Conservation (phyloP, 2,329 filamentous ascomycete species). For the Aspergillus sp. region DNA sequence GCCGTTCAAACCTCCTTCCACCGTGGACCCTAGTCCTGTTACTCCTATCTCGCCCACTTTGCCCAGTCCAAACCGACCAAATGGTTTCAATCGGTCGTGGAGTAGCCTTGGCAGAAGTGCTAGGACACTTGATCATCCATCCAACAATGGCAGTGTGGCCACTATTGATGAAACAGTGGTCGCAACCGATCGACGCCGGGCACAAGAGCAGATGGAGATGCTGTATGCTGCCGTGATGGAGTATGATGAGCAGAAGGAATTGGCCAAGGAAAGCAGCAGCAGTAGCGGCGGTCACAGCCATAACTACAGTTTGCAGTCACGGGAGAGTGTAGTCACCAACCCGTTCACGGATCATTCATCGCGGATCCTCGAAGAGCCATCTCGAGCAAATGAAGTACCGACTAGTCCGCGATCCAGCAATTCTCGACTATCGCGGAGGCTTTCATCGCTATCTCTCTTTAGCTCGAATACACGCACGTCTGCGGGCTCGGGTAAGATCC, state of each 20-base stretch:
- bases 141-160: slow-evolving; percentile 56
- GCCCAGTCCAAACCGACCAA: slow-evolving; percentile 31
- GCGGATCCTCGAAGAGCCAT: slow-evolving; percentile 17
- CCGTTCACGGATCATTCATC: slow-evolving; percentile 25
- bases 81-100: slow-evolving; percentile 34
- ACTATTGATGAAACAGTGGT: slow-evolving; percentile 73
- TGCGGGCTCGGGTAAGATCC: slow-evolving; percentile 36
- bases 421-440: slow-evolving; percentile 30
- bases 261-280: slow-evolving; percentile 12
- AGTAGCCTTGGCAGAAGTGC: slow-evolving; percentile 27
- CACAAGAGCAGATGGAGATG: slow-evolving; percentile 77
- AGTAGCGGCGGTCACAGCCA: slow-evolving; percentile 4
- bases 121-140: slow-evolving; percentile 25
- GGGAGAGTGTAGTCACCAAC: slow-evolving; percentile 20
- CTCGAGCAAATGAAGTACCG: slow-evolving; percentile 15
- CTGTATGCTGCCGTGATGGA: slow-evolving; percentile 91
- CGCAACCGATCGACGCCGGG: slow-evolving; percentile 64
- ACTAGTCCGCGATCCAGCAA: slow-evolving; percentile 24
- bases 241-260: slow-evolving; percentile 57
- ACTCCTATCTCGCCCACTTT: slow-evolving; percentile 23
- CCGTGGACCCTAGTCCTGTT: slow-evolving; percentile 30
- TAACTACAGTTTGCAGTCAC: slow-evolving; percentile 7
- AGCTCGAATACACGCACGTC: slow-evolving; percentile 34
- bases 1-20: slow-evolving; percentile 24
- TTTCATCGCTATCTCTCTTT: slow-evolving; percentile 37